phyloP scores from a whole-genome alignment of 768 basidiomycete species.

The Amanita jacksonii region DNA sequence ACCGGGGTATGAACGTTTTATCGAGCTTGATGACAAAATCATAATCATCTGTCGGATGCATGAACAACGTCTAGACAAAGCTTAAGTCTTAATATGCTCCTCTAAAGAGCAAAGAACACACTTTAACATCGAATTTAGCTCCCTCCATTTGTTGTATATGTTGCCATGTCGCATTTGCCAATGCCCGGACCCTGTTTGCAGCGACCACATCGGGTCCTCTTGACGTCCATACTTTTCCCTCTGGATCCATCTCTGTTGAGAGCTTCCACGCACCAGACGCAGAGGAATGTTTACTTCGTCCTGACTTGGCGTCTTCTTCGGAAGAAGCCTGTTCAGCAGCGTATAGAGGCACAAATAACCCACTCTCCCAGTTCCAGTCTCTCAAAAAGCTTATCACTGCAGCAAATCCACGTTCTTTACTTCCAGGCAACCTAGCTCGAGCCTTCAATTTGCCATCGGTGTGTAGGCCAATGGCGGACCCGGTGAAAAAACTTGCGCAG shows the following conservation, averaged over 20 bases:
- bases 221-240: constrained; percentile 71
- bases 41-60: constrained; percentile 77
- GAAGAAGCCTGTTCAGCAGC: constrained; percentile 15
- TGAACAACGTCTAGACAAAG: constrained; percentile 60
- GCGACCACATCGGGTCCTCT: constrained; percentile 58
- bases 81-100: background rate
- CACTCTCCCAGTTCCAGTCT: constrained; percentile 78
- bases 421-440: constrained; percentile 44
- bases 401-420: constrained; percentile 76
- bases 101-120: constrained; percentile 20
- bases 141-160: constrained; percentile 43
- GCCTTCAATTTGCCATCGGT: constrained; percentile 21
- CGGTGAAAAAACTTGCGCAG: constrained; percentile 68
- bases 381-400: constrained; percentile 61
- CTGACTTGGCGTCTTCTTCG: constrained; percentile 13
- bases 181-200: constrained; percentile 57
- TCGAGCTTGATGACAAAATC: constrained; percentile 77
- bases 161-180: constrained; percentile 70
- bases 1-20: constrained; percentile 52
- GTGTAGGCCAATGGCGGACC: background rate
- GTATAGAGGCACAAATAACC: constrained; percentile 69
- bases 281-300: background rate
- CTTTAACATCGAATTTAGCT: constrained; percentile 49
- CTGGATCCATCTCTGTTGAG: constrained; percentile 65
- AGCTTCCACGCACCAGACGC: constrained; percentile 58